phyloP scores from a whole-genome alignment of 805 yeast genomes.

The Cyberlindnera americana region DNA sequence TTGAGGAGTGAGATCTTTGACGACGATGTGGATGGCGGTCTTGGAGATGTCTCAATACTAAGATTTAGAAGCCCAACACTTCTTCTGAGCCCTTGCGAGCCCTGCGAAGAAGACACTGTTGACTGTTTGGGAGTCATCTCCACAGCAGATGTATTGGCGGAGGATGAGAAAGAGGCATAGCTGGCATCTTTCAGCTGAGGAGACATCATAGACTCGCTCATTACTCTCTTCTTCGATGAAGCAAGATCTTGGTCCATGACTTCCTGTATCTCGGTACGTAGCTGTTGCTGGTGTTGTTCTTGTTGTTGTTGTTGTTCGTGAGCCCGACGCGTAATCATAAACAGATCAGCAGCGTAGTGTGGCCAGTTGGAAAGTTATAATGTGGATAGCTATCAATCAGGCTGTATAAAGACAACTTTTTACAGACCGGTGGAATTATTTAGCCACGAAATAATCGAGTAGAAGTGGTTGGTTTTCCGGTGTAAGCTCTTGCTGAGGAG shows the following conservation, averaged over 20 bases:
- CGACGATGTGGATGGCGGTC: constrained; percentile 16
- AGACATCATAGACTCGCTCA: constrained; percentile 26
- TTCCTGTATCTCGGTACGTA: not conserved
- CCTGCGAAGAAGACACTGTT: constrained; percentile 26
- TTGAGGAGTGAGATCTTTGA: constrained; percentile 23
- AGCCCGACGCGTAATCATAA: constrained; percentile 18
- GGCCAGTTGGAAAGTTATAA: too few relatives aligned
- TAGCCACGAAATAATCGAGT: too few relatives aligned
- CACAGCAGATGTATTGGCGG: constrained; percentile 8
- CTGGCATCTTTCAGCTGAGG: constrained; percentile 25
- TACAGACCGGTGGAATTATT: too few relatives aligned
- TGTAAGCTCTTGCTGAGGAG: too few relatives aligned
- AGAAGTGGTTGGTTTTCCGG: too few relatives aligned
- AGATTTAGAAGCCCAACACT: constrained; percentile 51
- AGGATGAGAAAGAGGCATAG: constrained; percentile 8
- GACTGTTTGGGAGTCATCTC: constrained; percentile 24
- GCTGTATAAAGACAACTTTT: too few relatives aligned
- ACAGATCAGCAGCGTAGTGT: not conserved
- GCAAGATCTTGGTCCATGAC: constrained; percentile 3
- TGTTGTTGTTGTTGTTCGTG: constrained; percentile 6
- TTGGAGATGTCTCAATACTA: constrained; percentile 39
- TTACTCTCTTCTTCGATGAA: constrained; percentile 24
- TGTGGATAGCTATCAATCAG: too few relatives aligned
- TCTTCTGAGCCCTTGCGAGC: constrained; percentile 40
- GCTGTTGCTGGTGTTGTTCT: constrained; percentile 4